Base-by-base conservation (phyloP, 169 alveolate genomes). In the Cryptosporidium tyzzeri region DNA sequence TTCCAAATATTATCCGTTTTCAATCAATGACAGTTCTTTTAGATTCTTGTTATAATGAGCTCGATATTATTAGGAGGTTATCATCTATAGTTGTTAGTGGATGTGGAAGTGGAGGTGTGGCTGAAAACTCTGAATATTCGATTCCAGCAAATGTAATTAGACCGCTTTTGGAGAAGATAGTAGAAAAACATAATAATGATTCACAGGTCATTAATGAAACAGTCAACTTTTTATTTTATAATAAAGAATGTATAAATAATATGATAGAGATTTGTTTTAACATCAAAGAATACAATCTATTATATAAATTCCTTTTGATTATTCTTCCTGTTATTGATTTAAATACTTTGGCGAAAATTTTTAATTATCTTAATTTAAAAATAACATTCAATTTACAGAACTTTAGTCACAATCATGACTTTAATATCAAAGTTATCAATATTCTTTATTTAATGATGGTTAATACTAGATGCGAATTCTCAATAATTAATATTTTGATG, bases 1-100 rank as follows among this genome's bases (percentile, higher is more conserved):
- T 92, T 74, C 71, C 74, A 65, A 45, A 55, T 84, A 62, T 58
- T 58, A 51, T 73, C 69, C 86, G 92, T 62, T 14, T 86, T 86
- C 74, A 91, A 71, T 84, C 91, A 58, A 44, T 89, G 92, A 61
- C 37, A 44, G 67, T 70, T 69, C 35, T 45, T n/a, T 51, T 85
- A 44, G 45, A 71, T 51, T 59, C 70, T 31, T 45, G 85, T 84
- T 84, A 51, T 21, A n/a, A 29, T 23, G 75, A 51, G 29, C 35
- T 80, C 16, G 75, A 80, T 39, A 59, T 80, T 29, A 37, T 80
- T 14, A 80, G 89, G 9, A 80, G 89, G 44, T 62, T 80, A 44
- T 39, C 74, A 21, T 33, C 75, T 12, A 21, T 61, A 39, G 41
- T 21, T 39, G 62, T 26, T 80, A 39, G 53, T 41, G 41, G 21